Evolutionary conservation across 1,284 basidiomycete genomes (phyloP).

Genomic region (Fomitopsis pinicola): DNA sequence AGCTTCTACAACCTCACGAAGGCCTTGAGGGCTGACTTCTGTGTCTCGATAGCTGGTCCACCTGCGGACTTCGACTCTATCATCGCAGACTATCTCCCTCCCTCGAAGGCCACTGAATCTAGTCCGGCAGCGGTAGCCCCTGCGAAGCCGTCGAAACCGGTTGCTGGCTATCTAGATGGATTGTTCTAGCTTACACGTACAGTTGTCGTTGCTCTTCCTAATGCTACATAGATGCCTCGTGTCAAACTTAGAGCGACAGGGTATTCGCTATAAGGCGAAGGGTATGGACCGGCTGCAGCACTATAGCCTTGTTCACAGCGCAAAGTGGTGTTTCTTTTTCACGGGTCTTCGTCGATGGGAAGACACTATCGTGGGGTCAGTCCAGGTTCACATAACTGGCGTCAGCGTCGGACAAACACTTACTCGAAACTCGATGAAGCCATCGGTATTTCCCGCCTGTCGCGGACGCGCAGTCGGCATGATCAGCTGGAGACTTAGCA

Average conservation of each 20-base stretch:
- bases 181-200: conserved; percentile 30
- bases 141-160: conserved; percentile 19
- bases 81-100: conserved; percentile 63
- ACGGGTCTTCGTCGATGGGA: conserved; percentile 39
- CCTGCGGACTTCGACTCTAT: conserved; percentile 63
- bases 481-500: conserved; percentile 83
- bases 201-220: not conserved
- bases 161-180: conserved; percentile 37
- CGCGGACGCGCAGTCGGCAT: conserved; percentile 62
- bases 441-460: conserved; percentile 43
- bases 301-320: not conserved
- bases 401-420: conserved; percentile 26
- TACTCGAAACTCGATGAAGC: conserved; percentile 84
- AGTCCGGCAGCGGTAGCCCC: conserved; percentile 14
- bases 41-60: conserved; percentile 31
- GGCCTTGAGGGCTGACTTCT: conserved; percentile 1
- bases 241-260: not conserved
- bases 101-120: conserved; percentile 18
- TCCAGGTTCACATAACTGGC: not conserved
- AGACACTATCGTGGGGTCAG: conserved; percentile 38
- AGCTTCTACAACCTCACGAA: conserved; percentile 2
- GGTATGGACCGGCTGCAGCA: not conserved
- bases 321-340: not conserved
- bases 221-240: conserved; percentile 7
- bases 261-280: not conserved